These are phyloP conservation scores for Pichia scutulata DNA, from an alignment of 805 yeast species.

Conservation along the genomic window DNA sequence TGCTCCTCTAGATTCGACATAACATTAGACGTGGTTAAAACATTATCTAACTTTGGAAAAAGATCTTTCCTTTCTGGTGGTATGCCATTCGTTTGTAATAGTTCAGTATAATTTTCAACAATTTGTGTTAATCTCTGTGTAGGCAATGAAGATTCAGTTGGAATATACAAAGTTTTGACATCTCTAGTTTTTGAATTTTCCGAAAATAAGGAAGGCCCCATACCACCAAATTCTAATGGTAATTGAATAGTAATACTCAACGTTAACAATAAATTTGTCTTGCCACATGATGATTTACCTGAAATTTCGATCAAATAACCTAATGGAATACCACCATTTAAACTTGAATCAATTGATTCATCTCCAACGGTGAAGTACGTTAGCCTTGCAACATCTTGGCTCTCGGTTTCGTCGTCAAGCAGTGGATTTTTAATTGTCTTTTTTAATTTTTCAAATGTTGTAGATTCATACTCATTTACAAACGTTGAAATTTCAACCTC, in stretches of 20 bases:
- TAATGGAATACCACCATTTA: constrained; percentile 46
- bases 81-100: constrained; percentile 31
- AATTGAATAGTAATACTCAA: constrained; percentile 53
- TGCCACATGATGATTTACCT: constrained; percentile 84
- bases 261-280: constrained; percentile 72
- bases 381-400: background rate
- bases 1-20: constrained; percentile 56
- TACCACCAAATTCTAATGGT: constrained; percentile 39
- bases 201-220: constrained; percentile 26
- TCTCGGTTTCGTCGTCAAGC: background rate
- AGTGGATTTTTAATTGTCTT: background rate
- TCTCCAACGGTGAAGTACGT: constrained; percentile 46
- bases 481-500: constrained; percentile 24
- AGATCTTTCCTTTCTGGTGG: background rate
- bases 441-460: constrained; percentile 1
- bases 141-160: constrained; percentile 71
- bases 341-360: constrained; percentile 36
- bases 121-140: constrained; percentile 56
- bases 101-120: constrained; percentile 18
- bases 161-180: constrained; percentile 54
- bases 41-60: constrained; percentile 29
- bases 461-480: constrained; percentile 10
- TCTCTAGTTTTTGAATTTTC: background rate
- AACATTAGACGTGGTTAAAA: constrained; percentile 23
- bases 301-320: constrained; percentile 63